A percentile compares a stretch with the other conserved stretches of the same genome.
phyloP scores from a whole-genome alignment of 2,329 filamentous ascomycete species.

The Myotisia sp. region DNA sequence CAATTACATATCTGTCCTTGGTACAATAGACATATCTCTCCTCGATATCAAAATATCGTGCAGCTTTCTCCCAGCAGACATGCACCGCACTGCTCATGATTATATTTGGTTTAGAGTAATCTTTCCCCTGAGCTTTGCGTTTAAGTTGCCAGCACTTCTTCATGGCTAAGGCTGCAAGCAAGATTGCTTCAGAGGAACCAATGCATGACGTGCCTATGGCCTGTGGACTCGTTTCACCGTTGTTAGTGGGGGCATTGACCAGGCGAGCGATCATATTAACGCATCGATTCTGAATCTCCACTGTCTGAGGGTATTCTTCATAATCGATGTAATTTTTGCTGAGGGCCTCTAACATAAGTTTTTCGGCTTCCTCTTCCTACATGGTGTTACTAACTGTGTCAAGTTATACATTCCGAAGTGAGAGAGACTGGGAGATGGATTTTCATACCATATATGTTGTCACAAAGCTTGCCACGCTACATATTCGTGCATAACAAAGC shows the following conservation, averaged over 20 bases:
- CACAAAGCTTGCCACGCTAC: slow-evolving; percentile 76
- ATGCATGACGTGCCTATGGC: slow-evolving; percentile 79
- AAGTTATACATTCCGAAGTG: background rate
- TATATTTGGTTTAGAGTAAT: slow-evolving; percentile 69
- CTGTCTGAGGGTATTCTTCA: slow-evolving; percentile 67
- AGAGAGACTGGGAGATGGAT: background rate
- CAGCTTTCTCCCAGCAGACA: slow-evolving; percentile 92
- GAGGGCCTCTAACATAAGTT: slow-evolving; percentile 85
- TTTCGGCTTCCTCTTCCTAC: slow-evolving; percentile 84
- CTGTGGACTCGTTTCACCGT: slow-evolving; percentile 36
- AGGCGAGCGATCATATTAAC: slow-evolving; percentile 81
- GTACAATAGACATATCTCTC: slow-evolving; percentile 63
- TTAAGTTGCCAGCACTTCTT: slow-evolving; percentile 89
- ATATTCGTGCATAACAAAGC: slow-evolving; percentile 2
- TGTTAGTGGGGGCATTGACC: slow-evolving; percentile 59
- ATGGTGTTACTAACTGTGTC: slow-evolving; percentile 1
- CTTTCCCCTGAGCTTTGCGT: slow-evolving; percentile 68
- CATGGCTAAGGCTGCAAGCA: slow-evolving; percentile 57
- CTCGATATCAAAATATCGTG: slow-evolving; percentile 82
- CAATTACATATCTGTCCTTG: slow-evolving; percentile 47
- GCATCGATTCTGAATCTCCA: slow-evolving; percentile 82
- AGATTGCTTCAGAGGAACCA: slow-evolving; percentile 62
- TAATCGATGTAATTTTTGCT: slow-evolving; percentile 94
- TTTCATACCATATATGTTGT: slow-evolving; percentile 82
- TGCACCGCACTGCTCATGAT: slow-evolving; percentile 94